Evolutionary conservation across 2,329 filamentous ascomycete species (phyloP).

Genomic region (Penicillium verrucosum): DNA sequence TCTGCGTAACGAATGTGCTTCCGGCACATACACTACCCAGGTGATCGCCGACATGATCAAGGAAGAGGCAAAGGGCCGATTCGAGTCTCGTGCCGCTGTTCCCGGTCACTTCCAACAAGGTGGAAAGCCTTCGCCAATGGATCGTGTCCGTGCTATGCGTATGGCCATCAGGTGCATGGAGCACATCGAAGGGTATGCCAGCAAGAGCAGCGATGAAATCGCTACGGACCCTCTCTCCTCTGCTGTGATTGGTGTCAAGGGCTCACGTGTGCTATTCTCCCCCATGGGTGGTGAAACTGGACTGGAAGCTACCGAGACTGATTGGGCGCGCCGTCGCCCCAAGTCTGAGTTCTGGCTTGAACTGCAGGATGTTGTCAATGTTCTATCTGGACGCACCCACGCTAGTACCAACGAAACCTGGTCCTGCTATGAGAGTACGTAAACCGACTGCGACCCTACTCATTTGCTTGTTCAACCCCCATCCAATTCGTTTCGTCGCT

Average conservation of each 20-base stretch:
- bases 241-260: conserved; percentile 87
- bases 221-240: conserved; percentile 69
- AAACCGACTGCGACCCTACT: conserved; percentile 7
- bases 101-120: conserved; percentile 95
- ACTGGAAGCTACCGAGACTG: conserved; percentile 80
- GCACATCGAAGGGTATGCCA: conserved; percentile 76
- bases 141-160: conserved; percentile 84
- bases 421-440: conserved; percentile 33
- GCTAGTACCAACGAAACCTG: conserved; percentile 27
- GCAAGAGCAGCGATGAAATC: conserved; percentile 64
- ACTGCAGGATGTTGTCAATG: conserved; percentile 78
- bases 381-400: conserved; percentile 68
- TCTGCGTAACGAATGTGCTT: conserved; percentile 93
- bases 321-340: conserved; percentile 87
- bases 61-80: conserved; percentile 85
- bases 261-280: conserved; percentile 83
- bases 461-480: not conserved
- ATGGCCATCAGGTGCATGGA: conserved; percentile 93
- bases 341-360: conserved; percentile 80
- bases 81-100: conserved; percentile 87
- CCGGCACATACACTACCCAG: conserved; percentile 84
- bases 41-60: conserved; percentile 94
- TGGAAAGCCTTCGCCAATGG: conserved; percentile 90
- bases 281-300: conserved; percentile 62
- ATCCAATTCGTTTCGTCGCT: not conserved